A percentile compares a stretch with the other conserved stretches of the same genome.
phyloP scores from a whole-genome alignment of 2,329 filamentous ascomycete genomes.

The Dactylonectria macrodidyma region DNA sequence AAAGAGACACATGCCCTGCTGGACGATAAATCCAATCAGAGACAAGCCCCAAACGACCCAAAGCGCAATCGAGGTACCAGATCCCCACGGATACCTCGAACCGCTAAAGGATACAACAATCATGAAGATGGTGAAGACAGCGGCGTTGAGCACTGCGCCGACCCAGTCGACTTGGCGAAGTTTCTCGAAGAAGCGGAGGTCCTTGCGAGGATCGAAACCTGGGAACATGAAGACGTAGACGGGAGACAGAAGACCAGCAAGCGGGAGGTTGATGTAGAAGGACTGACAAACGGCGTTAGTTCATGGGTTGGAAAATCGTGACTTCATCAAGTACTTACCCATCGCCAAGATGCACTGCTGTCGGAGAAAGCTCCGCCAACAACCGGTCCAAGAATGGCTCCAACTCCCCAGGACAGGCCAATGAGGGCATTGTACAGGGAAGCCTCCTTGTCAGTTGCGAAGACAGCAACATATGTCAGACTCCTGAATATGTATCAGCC shows the following conservation, averaged over 20 bases:
- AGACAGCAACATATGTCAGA: slow-evolving; percentile 27
- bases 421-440: slow-evolving; percentile 36
- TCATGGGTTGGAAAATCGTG: neutral
- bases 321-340: slow-evolving; percentile 35
- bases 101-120: slow-evolving; percentile 68
- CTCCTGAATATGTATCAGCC: slow-evolving; percentile 3
- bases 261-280: slow-evolving; percentile 67
- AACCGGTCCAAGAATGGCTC: slow-evolving; percentile 59
- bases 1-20: slow-evolving; percentile 62
- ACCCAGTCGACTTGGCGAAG: slow-evolving; percentile 50
- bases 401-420: slow-evolving; percentile 55
- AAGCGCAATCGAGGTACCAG: slow-evolving; percentile 60
- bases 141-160: slow-evolving; percentile 48
- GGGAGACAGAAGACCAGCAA: slow-evolving; percentile 56
- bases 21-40: slow-evolving; percentile 59
- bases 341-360: slow-evolving; percentile 57
- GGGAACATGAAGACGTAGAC: slow-evolving; percentile 62
- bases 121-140: slow-evolving; percentile 56
- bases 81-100: slow-evolving; percentile 63
- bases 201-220: slow-evolving; percentile 43
- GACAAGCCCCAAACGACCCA: slow-evolving; percentile 62
- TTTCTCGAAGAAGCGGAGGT: slow-evolving; percentile 30
- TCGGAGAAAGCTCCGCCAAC: slow-evolving; percentile 61
- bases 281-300: slow-evolving; percentile 39
- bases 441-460: slow-evolving; percentile 16